Conservation (phyloP, 192 early-diverging fungal species). For the Coemansia sp. region DNA sequence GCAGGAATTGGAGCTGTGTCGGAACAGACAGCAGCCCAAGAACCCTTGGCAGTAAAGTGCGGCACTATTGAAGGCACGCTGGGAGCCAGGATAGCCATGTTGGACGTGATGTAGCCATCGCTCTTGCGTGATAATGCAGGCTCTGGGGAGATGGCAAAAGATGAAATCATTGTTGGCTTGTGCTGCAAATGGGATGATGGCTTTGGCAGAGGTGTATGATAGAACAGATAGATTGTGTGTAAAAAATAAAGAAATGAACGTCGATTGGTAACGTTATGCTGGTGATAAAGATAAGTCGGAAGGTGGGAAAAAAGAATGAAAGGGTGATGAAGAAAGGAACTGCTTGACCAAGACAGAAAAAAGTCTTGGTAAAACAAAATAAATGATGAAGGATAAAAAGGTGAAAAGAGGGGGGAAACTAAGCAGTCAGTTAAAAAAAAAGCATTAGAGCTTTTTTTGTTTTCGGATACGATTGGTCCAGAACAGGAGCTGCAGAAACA, state of each 20-base stretch:
- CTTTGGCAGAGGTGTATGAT: too few species aligned
- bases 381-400: neutral
- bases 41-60: neutral
- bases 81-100: neutral
- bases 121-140: neutral
- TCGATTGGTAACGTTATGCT: neutral
- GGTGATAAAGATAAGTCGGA: neutral
- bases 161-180: slow-evolving; percentile 2
- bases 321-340: neutral
- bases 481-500: slow-evolving; percentile 1
- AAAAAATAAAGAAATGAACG: neutral
- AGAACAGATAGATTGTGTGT: neutral
- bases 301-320: neutral
- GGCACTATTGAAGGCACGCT: neutral
- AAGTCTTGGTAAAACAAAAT: neutral
- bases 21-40: neutral
- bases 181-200: slow-evolving; percentile 4
- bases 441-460: neutral
- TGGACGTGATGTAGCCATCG: neutral
- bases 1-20: neutral
- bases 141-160: neutral
- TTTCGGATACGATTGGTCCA: slow-evolving; percentile 5
- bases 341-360: neutral
- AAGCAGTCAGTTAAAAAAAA: neutral
- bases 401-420: neutral